Evolutionary conservation across 164 flowering plant species (phyloP), one percentile per base, ranked within the genome.

Genomic region (Dillenia suffruticosa): DNA sequence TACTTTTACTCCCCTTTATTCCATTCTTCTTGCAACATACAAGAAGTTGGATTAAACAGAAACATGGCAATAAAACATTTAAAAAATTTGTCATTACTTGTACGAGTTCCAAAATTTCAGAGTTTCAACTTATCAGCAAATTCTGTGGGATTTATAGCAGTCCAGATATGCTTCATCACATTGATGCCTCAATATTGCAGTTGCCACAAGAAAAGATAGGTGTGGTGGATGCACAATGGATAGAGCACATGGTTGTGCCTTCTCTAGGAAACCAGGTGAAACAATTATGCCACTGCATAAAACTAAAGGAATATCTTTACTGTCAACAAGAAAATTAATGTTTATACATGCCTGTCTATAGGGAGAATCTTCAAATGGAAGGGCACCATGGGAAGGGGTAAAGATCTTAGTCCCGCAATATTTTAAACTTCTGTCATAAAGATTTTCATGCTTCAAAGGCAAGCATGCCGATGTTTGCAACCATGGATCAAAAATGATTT

Each of bases 181-280:
- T 51, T 51, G 54, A 10, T n/a, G 19, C 19, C 10, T 51, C 19
- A 15, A 26, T 54, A 10, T 57, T 47, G 22, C 66, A 68, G 71
- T 52, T 40, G 26, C 40, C 66, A 24, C 71, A 68, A 44, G 70
- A 71, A 22, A 65, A 66, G 44, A 71, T 71, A 14, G 74, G 74
- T 40, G 74, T 71, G 12, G 70, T 71, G 19, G 74, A 71, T 66
- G 66, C 70, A 40, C 74, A 71, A 44, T 66, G 70, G 70, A 57
- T 71, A n/a, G 54, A 48, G 15, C 74, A 71, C 40, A 56, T 46
- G 58, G 51, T 51, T 1, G 9, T 71, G 15, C 74, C 74, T 16
- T 71, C 70, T 5, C 67, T 71, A 12, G 74, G 74, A 45, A 54
- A 62, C 22, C 74, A 71, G 74, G 74, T 71, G 49, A 50, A 14